Evolutionary conservation across 306 rosid species (phyloP).

Genomic region (Hippophae gyantsensis): DNA sequence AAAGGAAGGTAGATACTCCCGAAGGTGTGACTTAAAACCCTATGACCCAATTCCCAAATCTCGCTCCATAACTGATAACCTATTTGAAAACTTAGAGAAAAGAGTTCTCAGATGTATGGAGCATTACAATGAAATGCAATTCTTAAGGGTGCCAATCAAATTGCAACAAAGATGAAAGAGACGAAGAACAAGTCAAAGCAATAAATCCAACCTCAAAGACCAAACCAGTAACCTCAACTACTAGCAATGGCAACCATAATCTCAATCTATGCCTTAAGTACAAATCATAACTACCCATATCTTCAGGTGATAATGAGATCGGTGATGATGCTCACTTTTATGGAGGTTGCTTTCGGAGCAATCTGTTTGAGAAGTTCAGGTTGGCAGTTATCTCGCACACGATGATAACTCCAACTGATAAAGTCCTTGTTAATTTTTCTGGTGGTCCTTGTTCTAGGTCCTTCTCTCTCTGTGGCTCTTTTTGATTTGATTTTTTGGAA

Average conservation of each 20-base stretch:
- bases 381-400: slow-evolving; percentile 67
- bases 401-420: slow-evolving; percentile 79
- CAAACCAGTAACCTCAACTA: slow-evolving; percentile 10
- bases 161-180: slow-evolving; percentile 40
- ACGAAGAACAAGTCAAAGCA: slow-evolving; percentile 1
- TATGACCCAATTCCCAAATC: too few species aligned
- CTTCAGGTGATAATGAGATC: slow-evolving; percentile 38
- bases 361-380: slow-evolving; percentile 75
- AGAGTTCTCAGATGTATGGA: too few species aligned
- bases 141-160: too few species aligned
- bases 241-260: slow-evolving; percentile 5
- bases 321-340: slow-evolving; percentile 63
- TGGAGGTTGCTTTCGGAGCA: slow-evolving; percentile 59
- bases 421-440: slow-evolving; percentile 85
- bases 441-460: slow-evolving; percentile 94
- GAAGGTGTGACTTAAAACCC: too few species aligned
- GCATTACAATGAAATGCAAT: too few species aligned
- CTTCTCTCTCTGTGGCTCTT: not conserved
- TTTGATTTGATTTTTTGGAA: too few species aligned
- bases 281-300: slow-evolving; percentile 51
- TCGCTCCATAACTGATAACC: too few species aligned
- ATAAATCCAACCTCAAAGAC: slow-evolving; percentile 2
- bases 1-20: too few species aligned
- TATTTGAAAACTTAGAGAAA: too few species aligned
- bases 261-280: slow-evolving; percentile 55